A percentile compares a stretch with the other conserved stretches of the same genome.
phyloP scores from a whole-genome alignment of 257 asterid genomes.

The Rehmannia glutinosa region DNA sequence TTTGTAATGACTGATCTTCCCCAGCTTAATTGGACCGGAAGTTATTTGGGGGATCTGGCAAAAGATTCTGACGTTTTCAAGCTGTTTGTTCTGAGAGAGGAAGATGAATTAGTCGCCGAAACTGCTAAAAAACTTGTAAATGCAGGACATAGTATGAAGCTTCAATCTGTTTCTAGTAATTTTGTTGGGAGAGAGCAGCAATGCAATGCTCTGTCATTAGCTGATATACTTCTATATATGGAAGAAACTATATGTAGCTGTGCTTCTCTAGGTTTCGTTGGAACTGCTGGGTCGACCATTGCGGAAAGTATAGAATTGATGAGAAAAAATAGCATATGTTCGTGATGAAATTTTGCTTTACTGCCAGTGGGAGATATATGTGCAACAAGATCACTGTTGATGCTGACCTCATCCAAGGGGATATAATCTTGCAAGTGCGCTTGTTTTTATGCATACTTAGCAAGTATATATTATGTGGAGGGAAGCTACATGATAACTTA shows the following conservation, averaged over 20 bases:
- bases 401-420: not conserved
- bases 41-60: conserved; percentile 60
- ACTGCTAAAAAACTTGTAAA: conserved; percentile 50
- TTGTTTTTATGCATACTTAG: not conserved
- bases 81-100: conserved; percentile 51
- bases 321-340: conserved; percentile 54
- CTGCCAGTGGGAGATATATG: not conserved
- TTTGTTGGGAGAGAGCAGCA: conserved; percentile 21
- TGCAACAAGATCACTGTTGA: not conserved
- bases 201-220: conserved; percentile 39
- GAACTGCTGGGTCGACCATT: conserved; percentile 92
- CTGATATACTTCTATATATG: conserved; percentile 56
- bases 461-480: not conserved
- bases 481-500: not conserved
- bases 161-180: conserved; percentile 26
- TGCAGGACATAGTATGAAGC: conserved; percentile 26
- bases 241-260: conserved; percentile 86
- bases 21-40: conserved; percentile 61
- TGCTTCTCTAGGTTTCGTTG: conserved; percentile 84
- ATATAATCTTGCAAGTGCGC: not conserved
- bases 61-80: conserved; percentile 47
- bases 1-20: conserved; percentile 96
- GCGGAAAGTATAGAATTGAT: conserved; percentile 68
- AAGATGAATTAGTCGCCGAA: conserved; percentile 44
- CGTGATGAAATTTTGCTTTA: conserved; percentile 15